A percentile compares a stretch with the other conserved stretches of the same genome.
These are phyloP conservation scores for Lecanosticta acicola DNA, from an alignment of 2,329 filamentous ascomycete genomes.

Conservation along the genomic window DNA sequence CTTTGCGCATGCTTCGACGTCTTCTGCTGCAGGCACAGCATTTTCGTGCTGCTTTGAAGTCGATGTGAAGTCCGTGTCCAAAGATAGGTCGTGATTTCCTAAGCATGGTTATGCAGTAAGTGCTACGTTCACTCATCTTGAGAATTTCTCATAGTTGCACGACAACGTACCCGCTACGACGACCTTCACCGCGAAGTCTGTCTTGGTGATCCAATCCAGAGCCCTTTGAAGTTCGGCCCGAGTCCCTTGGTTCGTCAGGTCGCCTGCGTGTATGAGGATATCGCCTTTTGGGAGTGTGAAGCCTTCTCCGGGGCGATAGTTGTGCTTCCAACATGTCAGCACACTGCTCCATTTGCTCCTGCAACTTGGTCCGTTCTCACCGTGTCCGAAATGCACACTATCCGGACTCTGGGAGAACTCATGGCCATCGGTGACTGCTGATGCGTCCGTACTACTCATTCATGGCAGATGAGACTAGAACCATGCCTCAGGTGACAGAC, in stretches of 20 bases:
- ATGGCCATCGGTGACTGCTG: no score
- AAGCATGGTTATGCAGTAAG: no score
- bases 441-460: no score
- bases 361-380: constrained; percentile 5
- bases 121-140: no score
- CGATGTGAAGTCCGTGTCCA: constrained; percentile 47
- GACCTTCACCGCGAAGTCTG: constrained; percentile 65
- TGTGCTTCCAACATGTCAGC: constrained; percentile 50
- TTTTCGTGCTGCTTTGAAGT: no score
- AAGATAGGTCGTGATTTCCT: constrained; percentile 70
- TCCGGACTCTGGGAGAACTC: not conserved
- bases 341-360: not conserved
- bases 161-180: constrained; percentile 44
- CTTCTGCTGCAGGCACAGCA: constrained; percentile 34
- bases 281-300: constrained; percentile 65
- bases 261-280: constrained; percentile 69
- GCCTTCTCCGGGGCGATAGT: constrained; percentile 48
- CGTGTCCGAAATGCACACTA: constrained; percentile 70
- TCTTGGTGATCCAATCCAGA: constrained; percentile 61
- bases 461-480: no score
- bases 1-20: constrained; percentile 48
- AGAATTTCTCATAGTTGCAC: no score
- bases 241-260: constrained; percentile 68
- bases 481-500: no score
- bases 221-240: constrained; percentile 53